Percentiles rank a stretch among this genome's conserved stretches.
Evolutionary conservation across 208 protist genomes (phyloP).

Genomic region (Borovskyia barvae): DNA sequence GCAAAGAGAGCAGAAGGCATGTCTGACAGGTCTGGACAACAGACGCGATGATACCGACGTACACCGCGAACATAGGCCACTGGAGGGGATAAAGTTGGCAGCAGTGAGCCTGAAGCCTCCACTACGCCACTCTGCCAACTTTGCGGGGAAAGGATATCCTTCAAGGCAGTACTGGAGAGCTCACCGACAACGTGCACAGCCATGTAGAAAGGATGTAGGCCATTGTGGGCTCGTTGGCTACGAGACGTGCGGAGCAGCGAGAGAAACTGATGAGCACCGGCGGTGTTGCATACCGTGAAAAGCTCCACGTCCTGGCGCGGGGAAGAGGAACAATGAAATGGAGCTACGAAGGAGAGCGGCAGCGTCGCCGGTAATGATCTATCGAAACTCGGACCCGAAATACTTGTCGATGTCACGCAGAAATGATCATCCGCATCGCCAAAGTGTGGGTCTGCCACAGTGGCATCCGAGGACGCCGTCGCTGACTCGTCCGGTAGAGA

Average conservation of each 20-base stretch:
- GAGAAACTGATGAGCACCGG: conserved; percentile 3
- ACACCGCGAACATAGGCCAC: conserved; percentile 41
- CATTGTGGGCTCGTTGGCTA: background rate
- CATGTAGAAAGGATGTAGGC: conserved; percentile 28
- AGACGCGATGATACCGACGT: conserved; percentile 48
- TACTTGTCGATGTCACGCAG: too few relatives aligned
- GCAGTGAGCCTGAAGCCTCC: too few relatives aligned
- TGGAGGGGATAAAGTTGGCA: too few relatives aligned
- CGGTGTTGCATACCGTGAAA: background rate
- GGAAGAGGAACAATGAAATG: too few relatives aligned
- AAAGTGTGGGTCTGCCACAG: too few relatives aligned
- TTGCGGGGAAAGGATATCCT: background rate
- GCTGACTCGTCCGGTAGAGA: too few relatives aligned
- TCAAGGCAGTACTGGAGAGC: conserved; percentile 4
- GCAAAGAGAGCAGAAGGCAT: conserved; percentile 35
- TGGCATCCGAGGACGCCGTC: too few relatives aligned
- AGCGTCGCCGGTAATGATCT: too few relatives aligned
- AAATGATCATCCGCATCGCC: too few relatives aligned
- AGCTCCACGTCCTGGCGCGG: background rate
- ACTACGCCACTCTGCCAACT: background rate
- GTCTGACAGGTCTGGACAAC: conserved; percentile 17
- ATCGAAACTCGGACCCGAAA: too few relatives aligned
- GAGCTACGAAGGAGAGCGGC: too few relatives aligned
- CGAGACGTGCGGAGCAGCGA: conserved; percentile 4
- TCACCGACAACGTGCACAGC: conserved; percentile 24